phyloP scores from a whole-genome alignment of 768 basidiomycete species.

The Panellus pusillus region DNA sequence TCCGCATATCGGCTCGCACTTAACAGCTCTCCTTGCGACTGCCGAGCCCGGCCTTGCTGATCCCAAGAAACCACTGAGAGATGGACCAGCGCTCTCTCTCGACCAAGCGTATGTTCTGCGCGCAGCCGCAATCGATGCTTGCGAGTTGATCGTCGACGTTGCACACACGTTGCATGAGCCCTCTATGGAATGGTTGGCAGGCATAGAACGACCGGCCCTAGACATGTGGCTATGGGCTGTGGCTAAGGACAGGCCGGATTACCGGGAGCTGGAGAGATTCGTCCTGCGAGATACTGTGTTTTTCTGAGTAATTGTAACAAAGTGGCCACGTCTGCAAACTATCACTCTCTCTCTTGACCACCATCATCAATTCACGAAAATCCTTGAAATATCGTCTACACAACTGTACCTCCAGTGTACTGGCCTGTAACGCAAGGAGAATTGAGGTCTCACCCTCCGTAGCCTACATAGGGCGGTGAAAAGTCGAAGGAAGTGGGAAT shows the following conservation, averaged over 20 bases:
- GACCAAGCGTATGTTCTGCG: conserved; percentile 73
- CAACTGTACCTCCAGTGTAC: no score
- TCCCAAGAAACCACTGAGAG: conserved; percentile 23
- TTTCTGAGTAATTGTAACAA: conserved; percentile 46
- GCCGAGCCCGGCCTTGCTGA: conserved; percentile 20
- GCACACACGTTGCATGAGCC: conserved; percentile 42
- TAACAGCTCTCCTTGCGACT: conserved; percentile 42
- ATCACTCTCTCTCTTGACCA: no score
- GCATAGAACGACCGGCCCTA: conserved; percentile 58
- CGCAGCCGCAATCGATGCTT: conserved; percentile 78
- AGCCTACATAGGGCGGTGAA: no score
- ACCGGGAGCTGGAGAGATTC: conserved; percentile 65
- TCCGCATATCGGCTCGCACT: conserved; percentile 40
- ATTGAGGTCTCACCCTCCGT: no score
- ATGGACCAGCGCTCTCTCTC: conserved; percentile 53
- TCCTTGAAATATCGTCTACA: no score
- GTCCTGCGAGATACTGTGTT: conserved; percentile 65
- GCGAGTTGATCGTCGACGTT: conserved; percentile 61
- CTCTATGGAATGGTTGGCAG: conserved; percentile 49
- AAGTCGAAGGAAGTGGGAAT: no score
- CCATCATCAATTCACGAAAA: no score
- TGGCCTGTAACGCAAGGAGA: no score
- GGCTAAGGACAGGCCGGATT: conserved; percentile 76
- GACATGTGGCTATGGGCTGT: conserved; percentile 85
- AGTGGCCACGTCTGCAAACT: not conserved